Conservation (phyloP, 2,329 filamentous ascomycete species). For the Cladophialophora chaetospira region DNA sequence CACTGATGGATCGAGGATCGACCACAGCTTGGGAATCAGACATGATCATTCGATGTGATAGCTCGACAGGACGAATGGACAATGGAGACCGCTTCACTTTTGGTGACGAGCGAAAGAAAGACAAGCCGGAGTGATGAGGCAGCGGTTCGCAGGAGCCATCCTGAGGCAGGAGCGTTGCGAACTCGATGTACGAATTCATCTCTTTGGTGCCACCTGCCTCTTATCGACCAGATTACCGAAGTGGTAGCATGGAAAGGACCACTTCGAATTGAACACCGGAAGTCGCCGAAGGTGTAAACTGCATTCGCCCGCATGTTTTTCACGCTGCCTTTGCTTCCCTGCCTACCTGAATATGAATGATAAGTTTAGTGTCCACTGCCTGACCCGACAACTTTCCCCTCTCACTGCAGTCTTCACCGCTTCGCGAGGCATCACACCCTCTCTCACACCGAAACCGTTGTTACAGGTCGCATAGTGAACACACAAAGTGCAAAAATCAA, state of each 20-base stretch:
- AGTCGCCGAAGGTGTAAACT: not conserved
- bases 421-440: too few relatives aligned
- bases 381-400: not conserved
- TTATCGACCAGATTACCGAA: not conserved
- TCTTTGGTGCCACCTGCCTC: not conserved
- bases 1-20: conserved; percentile 16
- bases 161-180: not conserved
- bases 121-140: conserved; percentile 7
- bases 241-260: not conserved
- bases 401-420: not conserved
- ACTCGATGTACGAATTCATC: not conserved
- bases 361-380: too few relatives aligned
- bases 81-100: not conserved
- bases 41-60: not conserved
- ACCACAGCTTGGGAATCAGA: not conserved
- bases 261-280: not conserved
- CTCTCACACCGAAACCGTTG: too few relatives aligned
- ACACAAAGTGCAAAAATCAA: not conserved
- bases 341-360: too few relatives aligned
- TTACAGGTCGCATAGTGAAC: too few relatives aligned
- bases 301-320: too few relatives aligned
- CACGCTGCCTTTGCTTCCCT: too few relatives aligned
- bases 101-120: conserved; percentile 6
- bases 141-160: conserved; percentile 1
- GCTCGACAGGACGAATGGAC: conserved; percentile 2